These are phyloP conservation scores for Colletotrichum melonis DNA, from an alignment of 2,329 filamentous ascomycete species.

Conservation along the genomic window DNA sequence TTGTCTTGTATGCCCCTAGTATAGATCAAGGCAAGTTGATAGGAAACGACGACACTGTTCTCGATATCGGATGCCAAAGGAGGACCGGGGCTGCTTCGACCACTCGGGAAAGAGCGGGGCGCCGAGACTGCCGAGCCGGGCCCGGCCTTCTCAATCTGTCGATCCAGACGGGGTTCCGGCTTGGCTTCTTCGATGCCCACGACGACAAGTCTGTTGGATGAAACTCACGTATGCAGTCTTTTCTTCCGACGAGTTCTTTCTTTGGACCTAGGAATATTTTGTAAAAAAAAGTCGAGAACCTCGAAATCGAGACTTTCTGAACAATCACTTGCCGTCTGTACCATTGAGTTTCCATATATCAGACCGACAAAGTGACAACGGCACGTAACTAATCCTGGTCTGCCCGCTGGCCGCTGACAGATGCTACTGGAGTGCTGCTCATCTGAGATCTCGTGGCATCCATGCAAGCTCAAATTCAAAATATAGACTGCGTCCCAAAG, in stretches of 20 bases:
- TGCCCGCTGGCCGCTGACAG: neutral
- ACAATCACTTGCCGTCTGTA: neutral
- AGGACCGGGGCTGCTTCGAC: neutral
- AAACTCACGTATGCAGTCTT: neutral
- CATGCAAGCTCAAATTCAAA: neutral
- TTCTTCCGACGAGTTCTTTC: neutral
- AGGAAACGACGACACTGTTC: neutral
- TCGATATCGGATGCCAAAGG: neutral
- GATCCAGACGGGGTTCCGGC: neutral
- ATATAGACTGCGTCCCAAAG: neutral
- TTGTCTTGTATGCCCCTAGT: too few relatives aligned
- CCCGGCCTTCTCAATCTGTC: neutral
- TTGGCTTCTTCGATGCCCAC: neutral
- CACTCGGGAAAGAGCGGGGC: neutral
- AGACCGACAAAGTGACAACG: neutral
- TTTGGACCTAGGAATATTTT: neutral
- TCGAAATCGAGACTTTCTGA: neutral
- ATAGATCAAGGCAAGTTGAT: neutral
- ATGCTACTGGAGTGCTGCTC: neutral
- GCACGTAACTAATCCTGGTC: neutral
- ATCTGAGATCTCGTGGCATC: too few relatives aligned
- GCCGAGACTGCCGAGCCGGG: neutral
- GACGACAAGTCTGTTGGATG: neutral
- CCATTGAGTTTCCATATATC: neutral
- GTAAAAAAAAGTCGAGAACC: too few relatives aligned